Conservation (phyloP, 2,329 filamentous ascomycete species). For the Colletotrichum lini region DNA sequence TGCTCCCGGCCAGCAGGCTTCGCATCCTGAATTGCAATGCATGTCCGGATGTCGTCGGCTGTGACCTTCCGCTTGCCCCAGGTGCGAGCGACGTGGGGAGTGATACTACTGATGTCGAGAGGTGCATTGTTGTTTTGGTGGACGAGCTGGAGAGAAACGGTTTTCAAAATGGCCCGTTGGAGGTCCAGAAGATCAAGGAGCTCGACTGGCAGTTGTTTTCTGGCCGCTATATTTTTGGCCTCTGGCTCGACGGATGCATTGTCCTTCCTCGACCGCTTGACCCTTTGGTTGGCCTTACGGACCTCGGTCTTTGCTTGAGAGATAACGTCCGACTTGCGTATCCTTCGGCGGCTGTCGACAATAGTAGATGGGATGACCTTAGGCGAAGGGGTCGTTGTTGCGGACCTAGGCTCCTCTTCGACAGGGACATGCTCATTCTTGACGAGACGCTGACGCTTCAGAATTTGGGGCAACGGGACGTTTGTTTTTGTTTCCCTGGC, state of each 20-base stretch:
- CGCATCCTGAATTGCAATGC: constrained; percentile 73
- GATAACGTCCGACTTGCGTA: constrained; percentile 48
- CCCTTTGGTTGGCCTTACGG: constrained; percentile 42
- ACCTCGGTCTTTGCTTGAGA: constrained; percentile 50
- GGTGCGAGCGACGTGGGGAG: constrained; percentile 74
- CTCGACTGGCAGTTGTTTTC: constrained; percentile 62
- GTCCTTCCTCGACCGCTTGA: constrained; percentile 41
- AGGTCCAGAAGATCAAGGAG: constrained; percentile 73
- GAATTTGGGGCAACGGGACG: constrained; percentile 1
- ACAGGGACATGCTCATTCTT: constrained; percentile 41
- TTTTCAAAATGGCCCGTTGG: constrained; percentile 77
- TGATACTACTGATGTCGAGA: constrained; percentile 73
- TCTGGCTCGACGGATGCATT: constrained; percentile 27
- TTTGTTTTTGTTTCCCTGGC: constrained; percentile 6
- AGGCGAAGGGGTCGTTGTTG: constrained; percentile 1
- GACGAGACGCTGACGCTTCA: constrained; percentile 41
- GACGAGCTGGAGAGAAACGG: constrained; percentile 77
- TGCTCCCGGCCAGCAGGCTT: constrained; percentile 50
- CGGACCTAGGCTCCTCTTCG: constrained; percentile 30
- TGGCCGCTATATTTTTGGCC: constrained; percentile 50
- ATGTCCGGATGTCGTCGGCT: constrained; percentile 75
- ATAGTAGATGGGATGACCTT: constrained; percentile 22
- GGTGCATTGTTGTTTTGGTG: constrained; percentile 76
- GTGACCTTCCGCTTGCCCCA: constrained; percentile 81
- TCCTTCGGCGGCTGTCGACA: constrained; percentile 42